A percentile compares a stretch with the other conserved stretches of the same genome.
These are phyloP conservation scores for Fusarium staphyleae DNA, from an alignment of 2,329 filamentous ascomycete species.

Conservation along the genomic window DNA sequence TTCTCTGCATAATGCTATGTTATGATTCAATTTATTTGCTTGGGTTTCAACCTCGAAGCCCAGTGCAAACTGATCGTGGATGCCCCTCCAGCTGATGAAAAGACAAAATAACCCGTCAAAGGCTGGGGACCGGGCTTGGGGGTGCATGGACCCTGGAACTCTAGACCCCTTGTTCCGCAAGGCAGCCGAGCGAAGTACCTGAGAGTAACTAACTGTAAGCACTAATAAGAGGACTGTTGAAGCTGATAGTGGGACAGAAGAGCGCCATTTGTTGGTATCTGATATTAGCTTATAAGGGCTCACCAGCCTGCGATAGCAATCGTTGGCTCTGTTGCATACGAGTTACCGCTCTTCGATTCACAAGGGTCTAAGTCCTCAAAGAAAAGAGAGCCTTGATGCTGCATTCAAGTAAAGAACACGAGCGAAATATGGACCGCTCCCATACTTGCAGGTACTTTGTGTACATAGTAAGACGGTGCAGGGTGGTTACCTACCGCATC, in stretches of 20 bases:
- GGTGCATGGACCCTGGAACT: slow-evolving; percentile 17
- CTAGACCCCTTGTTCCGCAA: slow-evolving; percentile 13
- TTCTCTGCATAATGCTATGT: not conserved
- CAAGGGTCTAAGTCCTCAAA: too few species aligned
- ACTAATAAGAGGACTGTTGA: not conserved
- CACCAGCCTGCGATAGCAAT: too few species aligned
- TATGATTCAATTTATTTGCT: not conserved
- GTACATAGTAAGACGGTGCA: too few species aligned
- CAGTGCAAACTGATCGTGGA: too few species aligned
- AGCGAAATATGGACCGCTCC: too few species aligned
- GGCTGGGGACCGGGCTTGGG: not conserved
- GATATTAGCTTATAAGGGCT: too few species aligned
- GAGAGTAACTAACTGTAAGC: not conserved
- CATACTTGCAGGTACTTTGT: not conserved
- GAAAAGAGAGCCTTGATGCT: slow-evolving; percentile 1
- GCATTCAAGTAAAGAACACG: too few species aligned
- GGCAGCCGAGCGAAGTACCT: not conserved
- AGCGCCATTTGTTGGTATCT: too few species aligned
- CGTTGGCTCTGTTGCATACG: too few species aligned
- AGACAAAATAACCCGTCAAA: not conserved
- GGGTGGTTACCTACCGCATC: too few species aligned
- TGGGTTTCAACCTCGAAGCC: too few species aligned
- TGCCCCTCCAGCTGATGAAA: not conserved
- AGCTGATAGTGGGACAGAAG: not conserved
- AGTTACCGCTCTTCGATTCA: too few species aligned